A percentile compares a stretch with the other conserved stretches of the same genome.
Evolutionary conservation across 108 stramenopile genomes (phyloP).

Genomic region (Seminavis robusta): DNA sequence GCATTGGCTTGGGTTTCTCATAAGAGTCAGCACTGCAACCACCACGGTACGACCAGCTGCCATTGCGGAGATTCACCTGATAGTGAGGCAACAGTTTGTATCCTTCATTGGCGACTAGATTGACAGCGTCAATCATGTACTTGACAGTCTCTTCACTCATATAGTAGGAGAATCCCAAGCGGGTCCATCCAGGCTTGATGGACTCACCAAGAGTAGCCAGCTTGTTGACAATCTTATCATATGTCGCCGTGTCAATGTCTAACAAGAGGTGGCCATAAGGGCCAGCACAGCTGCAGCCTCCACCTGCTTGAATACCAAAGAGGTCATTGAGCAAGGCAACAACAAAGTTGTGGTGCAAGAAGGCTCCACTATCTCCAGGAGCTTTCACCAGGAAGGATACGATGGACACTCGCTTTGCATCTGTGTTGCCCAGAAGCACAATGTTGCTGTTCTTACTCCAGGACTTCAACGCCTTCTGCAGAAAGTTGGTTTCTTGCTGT

Average conservation of each 20-base stretch:
- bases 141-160: neutral
- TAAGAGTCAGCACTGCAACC: neutral
- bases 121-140: neutral
- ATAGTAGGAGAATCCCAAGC: neutral
- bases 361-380: slow-evolving; percentile 9
- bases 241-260: neutral
- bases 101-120: neutral
- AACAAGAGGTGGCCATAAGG: slow-evolving; percentile 25
- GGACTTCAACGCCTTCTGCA: neutral
- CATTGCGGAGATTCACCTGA: neutral
- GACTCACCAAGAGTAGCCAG: neutral
- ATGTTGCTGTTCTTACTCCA: neutral
- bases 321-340: slow-evolving; percentile 64
- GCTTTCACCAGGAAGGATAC: slow-evolving; percentile 64
- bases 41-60: neutral
- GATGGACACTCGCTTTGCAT: slow-evolving; percentile 30
- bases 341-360: slow-evolving; percentile 71
- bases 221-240: neutral
- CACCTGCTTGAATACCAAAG: slow-evolving; percentile 60
- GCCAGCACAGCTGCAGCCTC: slow-evolving; percentile 55
- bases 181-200: neutral
- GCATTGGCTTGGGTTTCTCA: too few relatives aligned
- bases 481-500: neutral
- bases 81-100: neutral
- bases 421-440: neutral